These are phyloP conservation scores for Sistotremastrum niveocremeum DNA, from an alignment of 768 basidiomycete species.

Conservation along the genomic window DNA sequence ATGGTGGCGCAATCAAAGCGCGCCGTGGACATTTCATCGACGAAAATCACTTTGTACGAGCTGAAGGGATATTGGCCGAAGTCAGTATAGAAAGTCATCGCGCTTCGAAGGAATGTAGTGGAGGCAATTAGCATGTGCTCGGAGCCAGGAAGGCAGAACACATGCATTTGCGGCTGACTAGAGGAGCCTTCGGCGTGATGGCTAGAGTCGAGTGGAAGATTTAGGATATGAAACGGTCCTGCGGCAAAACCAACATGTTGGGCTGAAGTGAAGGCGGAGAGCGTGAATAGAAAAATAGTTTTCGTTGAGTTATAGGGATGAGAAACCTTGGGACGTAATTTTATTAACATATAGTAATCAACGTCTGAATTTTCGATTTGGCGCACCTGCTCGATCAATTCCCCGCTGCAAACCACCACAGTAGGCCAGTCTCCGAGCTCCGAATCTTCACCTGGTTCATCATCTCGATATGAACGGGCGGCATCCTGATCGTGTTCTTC, in stretches of 20 bases:
- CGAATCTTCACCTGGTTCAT: slow-evolving; percentile 30
- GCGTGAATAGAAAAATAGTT: slow-evolving; percentile 87
- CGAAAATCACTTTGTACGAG: slow-evolving; percentile 89
- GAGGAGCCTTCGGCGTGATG: slow-evolving; percentile 47
- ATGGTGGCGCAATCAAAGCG: slow-evolving; percentile 80
- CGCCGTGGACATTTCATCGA: slow-evolving; percentile 73
- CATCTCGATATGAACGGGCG: slow-evolving; percentile 12
- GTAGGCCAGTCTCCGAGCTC: slow-evolving; percentile 54
- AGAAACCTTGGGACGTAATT: slow-evolving; percentile 42
- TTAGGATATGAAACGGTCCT: slow-evolving; percentile 78
- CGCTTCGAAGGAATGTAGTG: slow-evolving; percentile 64
- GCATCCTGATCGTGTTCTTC: slow-evolving; percentile 45
- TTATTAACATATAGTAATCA: neutral
- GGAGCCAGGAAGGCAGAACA: slow-evolving; percentile 86
- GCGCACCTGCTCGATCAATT: slow-evolving; percentile 79
- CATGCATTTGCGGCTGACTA: slow-evolving; percentile 68
- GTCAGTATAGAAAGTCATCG: slow-evolving; percentile 89
- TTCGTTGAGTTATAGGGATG: slow-evolving; percentile 92
- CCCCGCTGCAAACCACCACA: slow-evolving; percentile 86
- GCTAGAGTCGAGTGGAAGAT: slow-evolving; percentile 48
- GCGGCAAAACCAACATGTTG: slow-evolving; percentile 95
- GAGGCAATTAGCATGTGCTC: slow-evolving; percentile 59
- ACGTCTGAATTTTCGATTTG: slow-evolving; percentile 7
- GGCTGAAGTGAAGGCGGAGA: slow-evolving; percentile 77
- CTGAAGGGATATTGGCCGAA: slow-evolving; percentile 94